phyloP scores from a whole-genome alignment of 495 filamentous ascomycete genomes.

The Staphylotrichum tortipilum region DNA sequence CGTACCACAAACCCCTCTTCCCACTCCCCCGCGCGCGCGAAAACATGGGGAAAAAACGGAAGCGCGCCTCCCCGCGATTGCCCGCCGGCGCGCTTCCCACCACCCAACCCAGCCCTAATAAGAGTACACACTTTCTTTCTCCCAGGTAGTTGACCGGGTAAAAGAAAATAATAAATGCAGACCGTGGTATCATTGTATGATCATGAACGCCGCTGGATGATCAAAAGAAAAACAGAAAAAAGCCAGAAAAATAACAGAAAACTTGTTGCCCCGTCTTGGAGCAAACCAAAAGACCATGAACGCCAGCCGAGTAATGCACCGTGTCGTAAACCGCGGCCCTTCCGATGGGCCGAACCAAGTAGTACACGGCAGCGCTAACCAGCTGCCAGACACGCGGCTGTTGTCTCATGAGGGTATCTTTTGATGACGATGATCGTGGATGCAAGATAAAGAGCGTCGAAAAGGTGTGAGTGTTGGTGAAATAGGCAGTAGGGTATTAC shows the following conservation, averaged over 20 bases:
- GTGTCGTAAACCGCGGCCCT: conserved; percentile 24
- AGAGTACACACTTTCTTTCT: not conserved
- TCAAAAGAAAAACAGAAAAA: conserved; percentile 6
- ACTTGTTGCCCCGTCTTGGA: no score
- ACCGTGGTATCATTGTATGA: conserved; percentile 23
- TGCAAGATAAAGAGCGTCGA: no score
- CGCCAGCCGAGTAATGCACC: conserved; percentile 36
- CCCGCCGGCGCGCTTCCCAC: not conserved
- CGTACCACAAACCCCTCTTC: not conserved
- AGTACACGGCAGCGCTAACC: conserved; percentile 32
- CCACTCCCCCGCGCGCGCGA: not conserved
- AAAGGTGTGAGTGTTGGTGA: conserved; percentile 8
- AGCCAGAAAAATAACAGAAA: no score
- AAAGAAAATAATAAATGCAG: conserved; percentile 8
- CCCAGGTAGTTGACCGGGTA: no score
- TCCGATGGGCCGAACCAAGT: conserved; percentile 32
- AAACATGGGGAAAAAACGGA: not conserved
- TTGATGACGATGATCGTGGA: no score
- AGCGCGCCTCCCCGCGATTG: not conserved
- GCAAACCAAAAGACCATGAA: no score
- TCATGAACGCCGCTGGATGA: conserved; percentile 17
- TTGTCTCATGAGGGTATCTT: conserved; percentile 24
- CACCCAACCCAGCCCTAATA: no score
- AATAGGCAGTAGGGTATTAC: conserved; percentile 26
- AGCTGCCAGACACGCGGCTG: conserved; percentile 20